Evolutionary conservation across 768 basidiomycete genomes (phyloP).

Genomic region (Rhodotorula kratochvilovae): DNA sequence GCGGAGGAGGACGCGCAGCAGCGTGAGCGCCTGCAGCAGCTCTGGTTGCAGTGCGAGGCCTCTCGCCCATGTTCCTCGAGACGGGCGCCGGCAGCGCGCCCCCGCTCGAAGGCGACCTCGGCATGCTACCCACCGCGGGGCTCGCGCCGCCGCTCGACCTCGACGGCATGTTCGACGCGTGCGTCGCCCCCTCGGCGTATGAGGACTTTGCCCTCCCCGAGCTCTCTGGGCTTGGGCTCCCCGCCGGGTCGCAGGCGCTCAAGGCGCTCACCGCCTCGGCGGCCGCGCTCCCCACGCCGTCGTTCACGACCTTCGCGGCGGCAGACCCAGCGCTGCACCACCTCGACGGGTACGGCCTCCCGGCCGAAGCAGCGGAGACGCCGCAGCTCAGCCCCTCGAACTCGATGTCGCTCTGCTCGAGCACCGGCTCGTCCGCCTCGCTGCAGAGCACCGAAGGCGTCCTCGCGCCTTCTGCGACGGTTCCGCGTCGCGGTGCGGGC

Average conservation of each 20-base stretch:
- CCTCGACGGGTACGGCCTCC: not conserved
- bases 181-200: not conserved
- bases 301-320: not conserved
- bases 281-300: not conserved
- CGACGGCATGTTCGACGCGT: not conserved
- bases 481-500: no score
- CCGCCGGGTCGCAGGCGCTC: not conserved
- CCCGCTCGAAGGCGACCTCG: not conserved
- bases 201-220: not conserved
- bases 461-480: no score
- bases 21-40: constrained; percentile 35
- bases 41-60: constrained; percentile 40
- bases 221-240: not conserved
- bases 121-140: not conserved
- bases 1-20: constrained; percentile 18
- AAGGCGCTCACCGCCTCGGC: constrained; percentile 3
- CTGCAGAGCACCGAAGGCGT: not conserved
- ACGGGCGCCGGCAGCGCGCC: not conserved
- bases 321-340: no score
- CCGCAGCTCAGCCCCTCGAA: not conserved
- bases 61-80: constrained; percentile 37
- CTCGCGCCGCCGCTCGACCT: not conserved
- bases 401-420: constrained; percentile 1
- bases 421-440: not conserved
- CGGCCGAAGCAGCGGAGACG: no score